Percentiles rank a stretch among this genome's conserved stretches.
Evolutionary conservation across 140 eudicot genomes (phyloP).

Genomic region (Flaveria floridana): DNA sequence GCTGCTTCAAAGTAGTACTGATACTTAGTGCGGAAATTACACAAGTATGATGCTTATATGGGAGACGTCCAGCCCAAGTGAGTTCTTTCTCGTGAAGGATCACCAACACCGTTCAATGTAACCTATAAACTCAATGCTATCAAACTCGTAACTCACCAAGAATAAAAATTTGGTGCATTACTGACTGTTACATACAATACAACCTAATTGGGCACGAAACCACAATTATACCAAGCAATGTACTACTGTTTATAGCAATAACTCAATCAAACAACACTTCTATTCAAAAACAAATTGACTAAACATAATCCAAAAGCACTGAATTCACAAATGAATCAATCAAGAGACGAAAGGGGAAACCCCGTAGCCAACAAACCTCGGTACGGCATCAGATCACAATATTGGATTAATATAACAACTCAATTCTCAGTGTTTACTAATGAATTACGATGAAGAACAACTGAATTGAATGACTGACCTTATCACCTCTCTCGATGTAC

Average conservation of each 20-base stretch:
- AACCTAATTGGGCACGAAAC: not conserved
- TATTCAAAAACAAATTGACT: not conserved
- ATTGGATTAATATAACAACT: too few species aligned
- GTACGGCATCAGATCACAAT: slow-evolving; percentile 19
- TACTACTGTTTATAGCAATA: slow-evolving; percentile 5
- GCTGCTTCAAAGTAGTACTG: slow-evolving; percentile 89
- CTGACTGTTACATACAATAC: not conserved
- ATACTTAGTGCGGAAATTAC: slow-evolving; percentile 84
- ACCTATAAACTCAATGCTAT: slow-evolving; percentile 46
- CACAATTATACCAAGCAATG: slow-evolving; percentile 5
- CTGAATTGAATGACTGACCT: slow-evolving; percentile 36
- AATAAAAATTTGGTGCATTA: slow-evolving; percentile 22
- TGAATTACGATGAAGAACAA: not conserved
- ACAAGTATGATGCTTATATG: slow-evolving; percentile 95
- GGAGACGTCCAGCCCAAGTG: slow-evolving; percentile 97
- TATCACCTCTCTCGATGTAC: slow-evolving; percentile 68
- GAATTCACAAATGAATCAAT: slow-evolving; percentile 1
- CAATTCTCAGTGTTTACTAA: not conserved
- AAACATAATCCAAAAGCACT: not conserved
- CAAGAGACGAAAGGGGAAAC: too few species aligned
- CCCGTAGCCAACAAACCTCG: slow-evolving; percentile 56
- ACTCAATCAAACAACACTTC: slow-evolving; percentile 16
- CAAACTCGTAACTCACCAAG: slow-evolving; percentile 27
- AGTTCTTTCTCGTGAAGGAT: slow-evolving; percentile 92
- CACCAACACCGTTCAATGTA: slow-evolving; percentile 92